Evolutionary conservation across 495 filamentous ascomycete species (phyloP).

Genomic region (Hypoxylon fuscum): DNA sequence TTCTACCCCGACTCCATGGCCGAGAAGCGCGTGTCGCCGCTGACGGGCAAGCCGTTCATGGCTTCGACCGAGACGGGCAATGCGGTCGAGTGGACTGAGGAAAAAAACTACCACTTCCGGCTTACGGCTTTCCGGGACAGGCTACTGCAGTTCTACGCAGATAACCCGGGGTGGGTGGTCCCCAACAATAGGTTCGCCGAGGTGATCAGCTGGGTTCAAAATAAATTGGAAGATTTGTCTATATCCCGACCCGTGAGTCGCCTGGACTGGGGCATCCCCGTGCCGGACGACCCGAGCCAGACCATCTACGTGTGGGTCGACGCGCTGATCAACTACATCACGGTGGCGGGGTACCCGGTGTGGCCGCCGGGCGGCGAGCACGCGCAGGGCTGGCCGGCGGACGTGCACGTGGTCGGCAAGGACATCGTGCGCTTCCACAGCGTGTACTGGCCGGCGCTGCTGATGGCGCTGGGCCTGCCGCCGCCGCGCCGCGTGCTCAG

Average conservation of each 20-base stretch:
- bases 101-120: slow-evolving; percentile 93
- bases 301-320: slow-evolving; percentile 99
- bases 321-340: slow-evolving; percentile 92
- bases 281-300: slow-evolving; percentile 83
- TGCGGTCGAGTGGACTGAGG: slow-evolving; percentile 94
- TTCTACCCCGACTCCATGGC: slow-evolving; percentile 85
- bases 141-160: slow-evolving; percentile 79
- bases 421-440: slow-evolving; percentile 96
- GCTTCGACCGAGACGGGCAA: slow-evolving; percentile 87
- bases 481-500: slow-evolving; percentile 84
- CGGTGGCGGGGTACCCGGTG: slow-evolving; percentile 82
- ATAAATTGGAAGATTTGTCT: slow-evolving; percentile 83
- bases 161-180: slow-evolving; percentile 74
- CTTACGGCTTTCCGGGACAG: slow-evolving; percentile 79
- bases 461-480: slow-evolving; percentile 86
- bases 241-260: slow-evolving; percentile 84
- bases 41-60: slow-evolving; percentile 83
- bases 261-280: slow-evolving; percentile 88
- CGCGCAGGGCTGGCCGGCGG: slow-evolving; percentile 82
- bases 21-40: slow-evolving; percentile 75
- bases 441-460: slow-evolving; percentile 97
- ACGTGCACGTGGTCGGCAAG: slow-evolving; percentile 93
- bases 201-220: slow-evolving; percentile 72
- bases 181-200: slow-evolving; percentile 72
- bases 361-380: slow-evolving; percentile 67